A percentile compares a stretch with the other conserved stretches of the same genome.
phyloP scores from a whole-genome alignment of 768 basidiomycete genomes.

The Leccinum barrowsii region DNA sequence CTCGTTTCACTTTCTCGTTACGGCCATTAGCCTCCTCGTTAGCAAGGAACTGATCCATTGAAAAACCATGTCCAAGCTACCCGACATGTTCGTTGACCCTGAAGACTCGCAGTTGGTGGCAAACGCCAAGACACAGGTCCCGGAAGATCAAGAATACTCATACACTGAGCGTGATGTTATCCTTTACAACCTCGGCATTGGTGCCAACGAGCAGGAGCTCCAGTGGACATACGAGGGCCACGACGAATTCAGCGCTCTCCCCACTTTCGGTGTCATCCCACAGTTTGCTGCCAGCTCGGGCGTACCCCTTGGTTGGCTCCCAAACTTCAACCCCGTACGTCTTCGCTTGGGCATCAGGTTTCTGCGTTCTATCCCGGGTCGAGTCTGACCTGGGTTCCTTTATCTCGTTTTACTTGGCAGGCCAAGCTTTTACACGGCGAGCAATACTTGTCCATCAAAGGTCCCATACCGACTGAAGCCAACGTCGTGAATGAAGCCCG shows the following conservation, averaged over 20 bases:
- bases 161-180: constrained; percentile 92
- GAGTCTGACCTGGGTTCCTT: neutral
- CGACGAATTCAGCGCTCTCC: constrained; percentile 81
- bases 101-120: constrained; percentile 82
- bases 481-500: constrained; percentile 72
- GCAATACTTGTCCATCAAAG: constrained; percentile 87
- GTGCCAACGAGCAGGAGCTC: constrained; percentile 89
- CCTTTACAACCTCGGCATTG: constrained; percentile 92
- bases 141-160: constrained; percentile 55
- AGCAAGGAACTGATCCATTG: neutral
- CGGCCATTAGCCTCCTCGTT: neutral
- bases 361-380: neutral
- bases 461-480: constrained; percentile 80
- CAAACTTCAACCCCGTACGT: constrained; percentile 89
- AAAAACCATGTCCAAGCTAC: constrained; percentile 36
- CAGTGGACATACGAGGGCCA: constrained; percentile 90
- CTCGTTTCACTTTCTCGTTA: too few relatives aligned
- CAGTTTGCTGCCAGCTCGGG: constrained; percentile 74
- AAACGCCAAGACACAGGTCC: constrained; percentile 67
- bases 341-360: neutral
- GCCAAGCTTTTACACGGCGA: constrained; percentile 98
- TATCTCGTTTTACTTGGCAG: constrained; percentile 34
- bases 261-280: constrained; percentile 94
- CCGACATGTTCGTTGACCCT: constrained; percentile 60
- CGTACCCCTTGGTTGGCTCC: constrained; percentile 79